phyloP scores from a whole-genome alignment of 2,329 filamentous ascomycete species.

The Cladosporium sp. region DNA sequence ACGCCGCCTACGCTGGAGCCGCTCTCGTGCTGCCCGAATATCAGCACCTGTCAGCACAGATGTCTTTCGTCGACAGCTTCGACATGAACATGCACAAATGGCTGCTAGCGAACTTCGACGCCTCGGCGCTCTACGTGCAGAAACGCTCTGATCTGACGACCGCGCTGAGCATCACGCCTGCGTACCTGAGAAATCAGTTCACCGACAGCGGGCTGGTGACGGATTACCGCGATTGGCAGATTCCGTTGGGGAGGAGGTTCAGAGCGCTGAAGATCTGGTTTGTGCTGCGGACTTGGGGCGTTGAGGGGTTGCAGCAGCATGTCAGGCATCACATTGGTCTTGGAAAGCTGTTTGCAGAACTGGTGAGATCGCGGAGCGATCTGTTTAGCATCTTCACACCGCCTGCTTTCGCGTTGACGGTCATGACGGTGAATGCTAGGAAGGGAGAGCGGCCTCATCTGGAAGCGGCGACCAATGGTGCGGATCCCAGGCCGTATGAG shows the following conservation, averaged over 20 bases:
- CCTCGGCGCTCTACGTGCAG: conserved; percentile 74
- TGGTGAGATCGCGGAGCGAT: conserved; percentile 58
- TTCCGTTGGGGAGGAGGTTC: conserved; percentile 85
- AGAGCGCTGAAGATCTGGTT: conserved; percentile 93
- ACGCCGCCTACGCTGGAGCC: conserved; percentile 87
- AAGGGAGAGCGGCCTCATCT: conserved; percentile 24
- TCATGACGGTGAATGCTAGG: conserved; percentile 60
- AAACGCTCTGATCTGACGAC: conserved; percentile 71
- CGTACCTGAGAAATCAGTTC: conserved; percentile 78
- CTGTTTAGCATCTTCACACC: conserved; percentile 72
- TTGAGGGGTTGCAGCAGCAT: conserved; percentile 69
- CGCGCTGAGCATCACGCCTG: conserved; percentile 72
- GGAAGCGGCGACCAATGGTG: conserved; percentile 14
- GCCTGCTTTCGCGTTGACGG: conserved; percentile 74
- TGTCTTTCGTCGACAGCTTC: conserved; percentile 76
- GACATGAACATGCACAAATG: conserved; percentile 98
- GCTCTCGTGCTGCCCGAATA: conserved; percentile 79
- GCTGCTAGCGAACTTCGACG: conserved; percentile 90
- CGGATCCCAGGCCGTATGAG: conserved; percentile 26
- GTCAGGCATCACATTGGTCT: conserved; percentile 65
- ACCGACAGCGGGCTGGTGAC: conserved; percentile 80
- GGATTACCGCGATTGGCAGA: conserved; percentile 96
- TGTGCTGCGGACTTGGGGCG: conserved; percentile 76
- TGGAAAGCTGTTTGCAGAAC: conserved; percentile 64
- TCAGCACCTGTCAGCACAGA: conserved; percentile 60